These are phyloP conservation scores for Boletus pseudo-olivaceus DNA, from an alignment of 768 basidiomycete genomes.

Conservation along the genomic window DNA sequence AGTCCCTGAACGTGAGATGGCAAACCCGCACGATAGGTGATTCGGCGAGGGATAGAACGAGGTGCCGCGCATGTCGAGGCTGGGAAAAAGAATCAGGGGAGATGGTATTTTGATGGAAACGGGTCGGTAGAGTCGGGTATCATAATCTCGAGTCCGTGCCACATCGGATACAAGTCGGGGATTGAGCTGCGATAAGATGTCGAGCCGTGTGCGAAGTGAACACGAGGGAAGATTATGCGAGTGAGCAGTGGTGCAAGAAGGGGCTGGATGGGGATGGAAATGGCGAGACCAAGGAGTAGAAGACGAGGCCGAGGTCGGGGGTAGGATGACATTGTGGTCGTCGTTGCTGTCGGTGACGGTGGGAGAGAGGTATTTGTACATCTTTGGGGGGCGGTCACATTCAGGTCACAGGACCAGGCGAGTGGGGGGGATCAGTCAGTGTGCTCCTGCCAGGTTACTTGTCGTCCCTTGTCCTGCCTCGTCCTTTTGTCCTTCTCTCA, in stretches of 20 bases:
- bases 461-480: slow-evolving; percentile 27
- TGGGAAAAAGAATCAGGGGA: slow-evolving; percentile 11
- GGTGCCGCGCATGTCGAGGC: not conserved
- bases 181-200: slow-evolving; percentile 9
- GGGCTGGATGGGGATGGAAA: not conserved
- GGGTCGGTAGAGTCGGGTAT: slow-evolving; percentile 3
- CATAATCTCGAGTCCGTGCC: not conserved
- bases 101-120: slow-evolving; percentile 6
- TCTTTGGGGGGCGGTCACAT: slow-evolving; percentile 31
- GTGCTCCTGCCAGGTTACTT: slow-evolving; percentile 18
- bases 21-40: not conserved
- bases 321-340: not conserved
- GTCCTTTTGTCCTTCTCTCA: slow-evolving; percentile 8
- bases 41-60: not conserved
- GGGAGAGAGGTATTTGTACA: slow-evolving; percentile 23
- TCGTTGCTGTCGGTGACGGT: slow-evolving; percentile 1
- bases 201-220: not conserved
- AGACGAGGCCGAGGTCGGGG: not conserved
- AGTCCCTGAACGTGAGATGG: not conserved
- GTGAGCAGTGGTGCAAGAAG: not conserved
- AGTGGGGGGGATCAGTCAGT: slow-evolving; percentile 16
- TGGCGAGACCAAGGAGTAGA: not conserved
- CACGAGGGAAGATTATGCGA: not conserved
- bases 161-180: not conserved
- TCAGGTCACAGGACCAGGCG: slow-evolving; percentile 31